phyloP scores from a whole-genome alignment of 805 yeast species.

The Myxozyma udenii region DNA sequence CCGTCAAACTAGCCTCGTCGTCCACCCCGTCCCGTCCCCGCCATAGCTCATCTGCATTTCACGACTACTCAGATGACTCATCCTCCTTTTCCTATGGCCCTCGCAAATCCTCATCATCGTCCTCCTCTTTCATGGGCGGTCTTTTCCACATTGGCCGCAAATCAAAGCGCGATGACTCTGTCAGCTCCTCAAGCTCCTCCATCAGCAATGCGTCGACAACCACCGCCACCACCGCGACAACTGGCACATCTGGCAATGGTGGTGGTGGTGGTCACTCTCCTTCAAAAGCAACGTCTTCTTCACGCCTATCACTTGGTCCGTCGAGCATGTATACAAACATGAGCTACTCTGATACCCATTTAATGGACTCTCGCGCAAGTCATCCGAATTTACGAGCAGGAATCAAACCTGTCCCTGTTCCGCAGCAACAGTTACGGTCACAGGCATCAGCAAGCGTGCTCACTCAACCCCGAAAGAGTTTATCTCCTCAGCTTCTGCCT shows the following conservation, averaged over 20 bases:
- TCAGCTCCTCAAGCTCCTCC: slow-evolving; percentile 11
- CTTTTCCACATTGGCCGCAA: slow-evolving; percentile 25
- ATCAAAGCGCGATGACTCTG: slow-evolving; percentile 19
- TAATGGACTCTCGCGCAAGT: slow-evolving; percentile 2
- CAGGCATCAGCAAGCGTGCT: too few species aligned
- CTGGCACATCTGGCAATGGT: background rate
- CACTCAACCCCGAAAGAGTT: too few species aligned
- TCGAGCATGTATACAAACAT: slow-evolving; percentile 5
- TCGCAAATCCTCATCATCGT: slow-evolving; percentile 5
- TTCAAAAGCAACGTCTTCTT: background rate
- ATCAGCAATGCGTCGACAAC: slow-evolving; percentile 1
- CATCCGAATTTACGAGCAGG: background rate
- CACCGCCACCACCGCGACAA: too few species aligned
- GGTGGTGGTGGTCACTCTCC: background rate
- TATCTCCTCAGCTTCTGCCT: too few species aligned
- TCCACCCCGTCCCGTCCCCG: background rate
- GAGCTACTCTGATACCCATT: slow-evolving; percentile 23
- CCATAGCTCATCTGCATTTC: background rate
- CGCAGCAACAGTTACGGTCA: too few species aligned
- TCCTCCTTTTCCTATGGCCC: background rate
- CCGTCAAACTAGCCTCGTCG: background rate
- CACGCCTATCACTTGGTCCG: background rate
- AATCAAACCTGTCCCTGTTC: too few species aligned
- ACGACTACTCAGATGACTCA: background rate
- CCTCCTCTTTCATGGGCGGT: slow-evolving; percentile 22